Conservation (phyloP, 805 yeast genomes). For the Nakazawaea wyomingensis region DNA sequence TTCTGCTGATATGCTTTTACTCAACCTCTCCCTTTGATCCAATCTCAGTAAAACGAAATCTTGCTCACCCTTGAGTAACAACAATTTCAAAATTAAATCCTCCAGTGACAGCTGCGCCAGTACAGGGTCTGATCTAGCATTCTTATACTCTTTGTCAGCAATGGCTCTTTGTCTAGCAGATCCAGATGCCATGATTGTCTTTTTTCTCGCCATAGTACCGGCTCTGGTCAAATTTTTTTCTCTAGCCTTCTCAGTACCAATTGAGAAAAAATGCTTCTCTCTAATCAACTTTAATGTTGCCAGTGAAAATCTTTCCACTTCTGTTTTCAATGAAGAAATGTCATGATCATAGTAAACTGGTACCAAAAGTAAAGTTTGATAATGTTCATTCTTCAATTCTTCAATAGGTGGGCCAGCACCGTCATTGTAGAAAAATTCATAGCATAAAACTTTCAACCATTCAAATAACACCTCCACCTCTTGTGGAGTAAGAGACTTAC, state of each 20-base stretch:
- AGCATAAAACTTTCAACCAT: constrained; percentile 63
- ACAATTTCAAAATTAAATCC: constrained; percentile 65
- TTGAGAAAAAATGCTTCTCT: constrained; percentile 41
- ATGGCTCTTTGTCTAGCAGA: constrained; percentile 46
- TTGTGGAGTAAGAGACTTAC: constrained; percentile 46
- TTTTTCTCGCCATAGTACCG: constrained; percentile 52
- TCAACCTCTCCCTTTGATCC: constrained; percentile 49
- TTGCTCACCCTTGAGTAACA: constrained; percentile 60
- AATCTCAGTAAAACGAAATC: constrained; percentile 55
- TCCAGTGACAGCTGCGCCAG: constrained; percentile 41
- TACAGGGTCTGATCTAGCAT: constrained; percentile 33
- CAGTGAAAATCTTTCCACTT: constrained; percentile 55
- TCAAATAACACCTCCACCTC: constrained; percentile 66
- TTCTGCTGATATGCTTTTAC: constrained; percentile 28
- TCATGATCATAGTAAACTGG: constrained; percentile 61
- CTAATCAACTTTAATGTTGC: constrained; percentile 44
- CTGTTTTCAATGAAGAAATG: constrained; percentile 41
- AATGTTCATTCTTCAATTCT: constrained; percentile 54
- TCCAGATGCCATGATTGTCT: constrained; percentile 70
- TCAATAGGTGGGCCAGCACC: constrained; percentile 78
- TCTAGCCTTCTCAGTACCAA: constrained; percentile 1
- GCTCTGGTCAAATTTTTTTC: constrained; percentile 28
- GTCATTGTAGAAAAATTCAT: constrained; percentile 71
- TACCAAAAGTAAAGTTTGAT: constrained; percentile 57
- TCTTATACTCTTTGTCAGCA: constrained; percentile 32